phyloP scores from a whole-genome alignment of 2,329 filamentous ascomycete genomes.

The Claviceps digitariae region DNA sequence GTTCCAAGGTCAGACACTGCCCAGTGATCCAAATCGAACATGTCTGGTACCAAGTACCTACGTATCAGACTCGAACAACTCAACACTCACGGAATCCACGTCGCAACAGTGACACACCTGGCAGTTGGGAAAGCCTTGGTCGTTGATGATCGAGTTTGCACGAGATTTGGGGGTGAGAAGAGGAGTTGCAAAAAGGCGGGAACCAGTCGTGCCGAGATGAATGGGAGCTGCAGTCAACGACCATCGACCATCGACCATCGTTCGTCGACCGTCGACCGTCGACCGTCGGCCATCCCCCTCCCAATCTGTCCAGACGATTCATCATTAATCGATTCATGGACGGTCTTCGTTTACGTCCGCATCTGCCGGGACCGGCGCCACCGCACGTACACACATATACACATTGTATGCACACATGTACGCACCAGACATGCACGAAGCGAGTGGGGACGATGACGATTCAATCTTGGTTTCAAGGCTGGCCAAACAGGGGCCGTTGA shows the following conservation, averaged over 20 bases:
- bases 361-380: not conserved
- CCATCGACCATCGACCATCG: too few species aligned
- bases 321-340: not conserved
- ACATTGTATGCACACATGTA: too few species aligned
- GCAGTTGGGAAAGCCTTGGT: not conserved
- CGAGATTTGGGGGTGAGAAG: not conserved
- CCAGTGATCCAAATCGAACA: too few species aligned
- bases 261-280: too few species aligned
- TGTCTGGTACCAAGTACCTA: not conserved
- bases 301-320: not conserved
- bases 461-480: not conserved
- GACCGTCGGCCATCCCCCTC: not conserved
- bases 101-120: not conserved
- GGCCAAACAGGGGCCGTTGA: too few species aligned
- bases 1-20: too few species aligned
- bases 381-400: too few species aligned
- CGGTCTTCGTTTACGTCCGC: not conserved
- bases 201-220: not conserved
- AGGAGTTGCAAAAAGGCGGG: not conserved
- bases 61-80: not conserved
- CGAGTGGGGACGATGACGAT: not conserved
- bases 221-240: not conserved
- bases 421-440: not conserved
- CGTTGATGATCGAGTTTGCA: not conserved
- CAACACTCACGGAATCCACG: not conserved